Evolutionary conservation across 1,284 basidiomycete genomes (phyloP), one percentile per base, ranked within the genome.

Genomic region (Puccinia triticina): DNA sequence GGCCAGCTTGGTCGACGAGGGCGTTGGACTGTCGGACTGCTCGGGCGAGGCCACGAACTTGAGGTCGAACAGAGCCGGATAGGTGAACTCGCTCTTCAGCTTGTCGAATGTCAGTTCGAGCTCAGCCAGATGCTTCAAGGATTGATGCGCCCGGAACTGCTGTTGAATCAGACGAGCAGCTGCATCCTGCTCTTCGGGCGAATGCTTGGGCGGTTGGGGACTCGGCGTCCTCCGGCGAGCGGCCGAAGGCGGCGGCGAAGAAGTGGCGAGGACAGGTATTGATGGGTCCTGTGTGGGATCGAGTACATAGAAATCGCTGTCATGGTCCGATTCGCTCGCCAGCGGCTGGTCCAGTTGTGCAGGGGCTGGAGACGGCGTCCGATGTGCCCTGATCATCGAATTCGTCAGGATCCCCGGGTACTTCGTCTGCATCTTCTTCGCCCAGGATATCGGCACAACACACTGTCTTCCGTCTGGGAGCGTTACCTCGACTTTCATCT

Each of bases 131-230:
- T 74, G 71, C n/a, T 74, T 75, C 32, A 81, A 46, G 23, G 55
- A 59, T 61, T 21, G 57, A 66, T 74, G 32, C 8, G 57, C 26
- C 40, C 71, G 37, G 50, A 74, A 55, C n/a, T 81, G 71, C 34
- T 74, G 48, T 37, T 81, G 79, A n/a, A 81, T 81, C 8, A 81
- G 43, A 40, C 71, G 53, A 12, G 79, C 79, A 29, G 79, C 79
- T 5, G 67, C 55, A 64, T 81, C 71, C 32, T 66, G 29, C 34
- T 81, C 79, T 26, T 81, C 79, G 1, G 53, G 57, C 34, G 79
- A 74, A 61, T 72, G 66, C 23, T 67, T 57, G 8, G 77, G 77
- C 55, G 55, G n/a, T 34, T 61, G 3, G 32, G 71, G 46, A 21
- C 32, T 71, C 10, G 37, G 43, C 2, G 71, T 46, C 11, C 46